A percentile compares a stretch with the other conserved stretches of the same genome.
Conservation (phyloP, 257 asterid species). For the Fraxinus quadrangulata region DNA sequence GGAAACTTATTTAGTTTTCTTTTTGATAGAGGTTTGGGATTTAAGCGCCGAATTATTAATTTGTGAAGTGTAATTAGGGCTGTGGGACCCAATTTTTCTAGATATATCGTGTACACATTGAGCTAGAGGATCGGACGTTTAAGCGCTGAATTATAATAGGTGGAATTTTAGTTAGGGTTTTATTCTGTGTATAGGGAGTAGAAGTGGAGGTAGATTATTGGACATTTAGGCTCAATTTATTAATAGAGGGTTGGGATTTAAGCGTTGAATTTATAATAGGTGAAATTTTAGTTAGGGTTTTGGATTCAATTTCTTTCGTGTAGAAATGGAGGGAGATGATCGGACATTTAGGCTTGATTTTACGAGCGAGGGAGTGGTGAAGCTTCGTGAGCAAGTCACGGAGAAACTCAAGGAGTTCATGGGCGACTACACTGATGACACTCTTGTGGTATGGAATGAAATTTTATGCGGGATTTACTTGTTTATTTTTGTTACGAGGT, state of each 20-base stretch:
- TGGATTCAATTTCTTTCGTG: constrained; percentile 22
- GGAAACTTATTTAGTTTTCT: not conserved
- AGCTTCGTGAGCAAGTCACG: constrained; percentile 58
- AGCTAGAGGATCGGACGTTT: not conserved
- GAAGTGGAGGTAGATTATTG: not conserved
- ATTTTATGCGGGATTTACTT: constrained; percentile 17
- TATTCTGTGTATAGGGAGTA: not conserved
- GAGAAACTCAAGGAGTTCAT: constrained; percentile 89
- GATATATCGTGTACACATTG: no score
- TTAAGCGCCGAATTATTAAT: not conserved
- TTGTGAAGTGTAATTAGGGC: not conserved
- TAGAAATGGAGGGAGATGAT: constrained; percentile 62
- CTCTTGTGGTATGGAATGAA: constrained; percentile 74
- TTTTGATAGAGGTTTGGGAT: not conserved
- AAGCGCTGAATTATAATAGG: not conserved
- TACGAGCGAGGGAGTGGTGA: constrained; percentile 62
- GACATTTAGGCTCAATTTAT: not conserved
- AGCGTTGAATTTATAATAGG: constrained; percentile 18
- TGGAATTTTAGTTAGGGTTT: constrained; percentile 1
- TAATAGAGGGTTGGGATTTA: not conserved
- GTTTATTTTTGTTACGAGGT: not conserved
- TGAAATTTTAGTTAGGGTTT: constrained; percentile 42
- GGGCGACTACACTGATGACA: constrained; percentile 98
- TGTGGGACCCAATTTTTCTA: not conserved
- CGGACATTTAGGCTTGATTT: constrained; percentile 68